Evolutionary conservation across 2,329 filamentous ascomycete genomes (phyloP).

Genomic region (Mycogone perniciosa): DNA sequence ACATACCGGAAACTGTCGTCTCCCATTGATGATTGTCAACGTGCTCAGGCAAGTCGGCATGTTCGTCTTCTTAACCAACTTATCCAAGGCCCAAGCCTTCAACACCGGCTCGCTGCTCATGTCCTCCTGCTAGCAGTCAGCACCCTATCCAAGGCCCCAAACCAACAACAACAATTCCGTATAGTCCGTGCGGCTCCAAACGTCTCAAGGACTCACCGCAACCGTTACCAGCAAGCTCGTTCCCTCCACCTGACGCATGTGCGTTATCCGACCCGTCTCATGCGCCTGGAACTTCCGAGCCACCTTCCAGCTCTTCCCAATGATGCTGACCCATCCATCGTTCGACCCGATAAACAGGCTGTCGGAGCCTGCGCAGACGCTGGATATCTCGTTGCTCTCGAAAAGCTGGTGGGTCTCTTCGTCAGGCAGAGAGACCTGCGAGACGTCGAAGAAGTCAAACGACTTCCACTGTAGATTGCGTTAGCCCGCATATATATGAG

Average conservation of each 20-base stretch:
- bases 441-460: conserved; percentile 98
- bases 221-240: conserved; percentile 82
- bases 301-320: conserved; percentile 82
- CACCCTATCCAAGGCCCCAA: not conserved
- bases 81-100: conserved; percentile 97
- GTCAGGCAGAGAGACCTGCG: conserved; percentile 71
- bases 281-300: conserved; percentile 82
- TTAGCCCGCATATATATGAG: not conserved
- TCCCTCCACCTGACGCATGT: conserved; percentile 86
- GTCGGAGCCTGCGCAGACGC: conserved; percentile 78
- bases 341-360: conserved; percentile 83
- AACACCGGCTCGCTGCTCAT: conserved; percentile 79
- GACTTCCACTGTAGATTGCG: conserved; percentile 75
- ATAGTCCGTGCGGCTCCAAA: not conserved
- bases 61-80: conserved; percentile 88
- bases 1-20: conserved; percentile 82
- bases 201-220: conserved; percentile 39
- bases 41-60: conserved; percentile 83
- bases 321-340: conserved; percentile 80
- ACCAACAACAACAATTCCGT: not conserved
- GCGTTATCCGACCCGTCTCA: conserved; percentile 71
- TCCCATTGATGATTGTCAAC: conserved; percentile 78
- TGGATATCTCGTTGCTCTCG: conserved; percentile 76
- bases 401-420: conserved; percentile 73
- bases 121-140: conserved; percentile 56